Evolutionary conservation across 371 early-diverging fungal genomes (phyloP), one percentile per base, ranked within the genome.

Genomic region (Haplosporangium sp.): DNA sequence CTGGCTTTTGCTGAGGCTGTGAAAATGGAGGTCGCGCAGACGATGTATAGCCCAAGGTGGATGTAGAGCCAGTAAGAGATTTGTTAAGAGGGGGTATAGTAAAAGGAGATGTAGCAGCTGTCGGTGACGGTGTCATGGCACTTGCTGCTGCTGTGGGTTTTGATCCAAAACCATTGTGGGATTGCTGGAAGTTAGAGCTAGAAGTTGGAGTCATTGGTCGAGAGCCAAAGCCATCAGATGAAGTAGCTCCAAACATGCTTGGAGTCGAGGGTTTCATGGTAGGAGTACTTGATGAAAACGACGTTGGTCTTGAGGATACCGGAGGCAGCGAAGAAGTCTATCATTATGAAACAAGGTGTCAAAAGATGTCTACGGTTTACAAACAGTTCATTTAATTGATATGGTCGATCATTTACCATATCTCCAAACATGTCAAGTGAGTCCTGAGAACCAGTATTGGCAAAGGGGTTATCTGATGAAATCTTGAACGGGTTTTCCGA

Each of bases 401-500:
- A n/a, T 59, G 9, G 19, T 8, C 19, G 34, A 59, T 13, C 34
- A 1, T 60, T 57, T 61, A 70, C 74, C 74, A 81, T 81, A 38
- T 81, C 82, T 47, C 75, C 76, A 75, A 81, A 75, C 75, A 81
- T 81, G 17, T 81, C 82, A 34, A 72, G 27, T 0, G 82, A 81
- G 10, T 75, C 76, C 58, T 74, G 67, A 0, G 60, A 45, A 39
- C 55, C 50, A 11, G 15, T 55, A 3, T 69, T 60, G 1, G 75
- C 63, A 63, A 81, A 81, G 1, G 82, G 82, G 20, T 81, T 81
- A 53, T 81, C 82, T 3, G 82, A 75, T 5, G 82, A 67, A 56
- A 78, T 81, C 67, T 72, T 81, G 76, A 81, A 81, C 1, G 82
- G 82, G 48, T 81, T 81, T 5, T 81, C 82, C 0, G 74, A 70